Evolutionary conservation across 2,329 filamentous ascomycete species (phyloP), one percentile per base, ranked within the genome.

Genomic region (Leptographium lundbergii): DNA sequence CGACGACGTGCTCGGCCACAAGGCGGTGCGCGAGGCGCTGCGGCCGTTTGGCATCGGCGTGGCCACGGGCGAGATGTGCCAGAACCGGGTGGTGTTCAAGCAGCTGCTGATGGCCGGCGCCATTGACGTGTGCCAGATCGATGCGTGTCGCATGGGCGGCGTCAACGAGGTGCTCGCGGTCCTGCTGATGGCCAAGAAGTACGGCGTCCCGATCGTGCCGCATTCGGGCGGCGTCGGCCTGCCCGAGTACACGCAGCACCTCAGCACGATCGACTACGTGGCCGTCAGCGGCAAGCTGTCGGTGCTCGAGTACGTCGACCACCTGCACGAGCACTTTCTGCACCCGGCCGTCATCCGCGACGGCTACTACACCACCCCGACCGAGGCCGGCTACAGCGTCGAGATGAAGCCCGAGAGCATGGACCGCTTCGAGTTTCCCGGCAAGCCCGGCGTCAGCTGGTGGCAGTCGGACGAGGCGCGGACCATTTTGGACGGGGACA

Each of bases 91-190:
- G 64, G 83, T 95, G 67, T 95, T 95, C 82, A 96, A 95, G 80
- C 91, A 96, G 74, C 81, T 95, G 61, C 81, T 96, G 57, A 82
- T 86, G 69, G 77, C 83, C 2, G 87, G 87, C 56, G 89, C 90
- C 61, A 89, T 95, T 66, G 90, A 94, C 67, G 84, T 95, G 24
- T 90, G 89, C 70, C 91, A 96, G 73, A 88, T 94, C 66, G 91
- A 96, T 67, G 91, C 91, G 3, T 95, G 90, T 76, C 86, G 91
- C 29, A 81, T 96, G 65, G 91, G 91, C 50, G 90, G 91, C 62
- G 89, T 95, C 53, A 95, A 95, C 73, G 91, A 96, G 74, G 90
- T 92, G 29, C 79, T 96, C 27, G 90, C 91, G n/a, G 90, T 96
- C 48, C 74, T 96, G 42, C 80, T 96, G 51, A 87, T 96, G 75